Evolutionary conservation across 192 early-diverging fungal species (phyloP).

Genomic region (Gryganskiella cystojenkinii): DNA sequence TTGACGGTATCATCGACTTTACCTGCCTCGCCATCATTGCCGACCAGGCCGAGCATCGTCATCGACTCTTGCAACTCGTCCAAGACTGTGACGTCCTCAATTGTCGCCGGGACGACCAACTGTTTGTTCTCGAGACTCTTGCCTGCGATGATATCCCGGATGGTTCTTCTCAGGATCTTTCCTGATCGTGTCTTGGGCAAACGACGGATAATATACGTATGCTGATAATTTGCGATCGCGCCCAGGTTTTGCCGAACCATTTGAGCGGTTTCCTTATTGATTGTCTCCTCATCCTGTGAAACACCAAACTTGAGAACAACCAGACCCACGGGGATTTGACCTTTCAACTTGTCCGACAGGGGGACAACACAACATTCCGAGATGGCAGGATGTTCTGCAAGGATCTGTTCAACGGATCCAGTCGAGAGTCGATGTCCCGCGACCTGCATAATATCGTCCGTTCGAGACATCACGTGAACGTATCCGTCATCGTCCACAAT

Average conservation of each 20-base stretch:
- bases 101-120: conserved; percentile 75
- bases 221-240: conserved; percentile 84
- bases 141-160: conserved; percentile 78
- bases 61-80: conserved; percentile 57
- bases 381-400: conserved; percentile 70
- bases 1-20: conserved; percentile 50
- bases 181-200: conserved; percentile 90
- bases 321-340: conserved; percentile 74
- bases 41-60: conserved; percentile 21
- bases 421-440: conserved; percentile 88
- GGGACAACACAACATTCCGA: conserved; percentile 80
- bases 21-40: conserved; percentile 50
- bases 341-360: conserved; percentile 73
- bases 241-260: conserved; percentile 78
- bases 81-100: conserved; percentile 77
- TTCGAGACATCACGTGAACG: conserved; percentile 76
- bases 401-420: conserved; percentile 80
- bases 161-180: conserved; percentile 83
- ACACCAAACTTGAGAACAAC: conserved; percentile 60
- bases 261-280: conserved; percentile 64
- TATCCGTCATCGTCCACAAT: conserved; percentile 81
- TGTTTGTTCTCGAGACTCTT: conserved; percentile 58
- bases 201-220: conserved; percentile 71
- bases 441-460: conserved; percentile 87
- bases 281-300: conserved; percentile 4